Evolutionary conservation across 2,329 filamentous ascomycete genomes (phyloP).

Genomic region (Aspergillus novofumigatus): DNA sequence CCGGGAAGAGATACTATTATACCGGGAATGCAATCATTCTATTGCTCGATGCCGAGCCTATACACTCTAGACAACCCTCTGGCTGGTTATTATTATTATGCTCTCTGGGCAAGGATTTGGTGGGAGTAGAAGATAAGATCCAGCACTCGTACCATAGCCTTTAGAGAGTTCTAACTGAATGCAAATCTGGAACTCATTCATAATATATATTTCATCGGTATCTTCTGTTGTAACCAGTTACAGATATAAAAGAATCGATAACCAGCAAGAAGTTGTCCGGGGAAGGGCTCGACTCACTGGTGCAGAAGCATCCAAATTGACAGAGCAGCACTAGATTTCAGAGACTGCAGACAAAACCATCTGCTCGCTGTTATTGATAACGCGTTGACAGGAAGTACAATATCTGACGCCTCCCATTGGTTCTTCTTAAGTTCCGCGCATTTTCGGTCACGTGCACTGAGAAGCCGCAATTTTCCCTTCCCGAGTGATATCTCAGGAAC

Average conservation of each 20-base stretch:
- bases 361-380: not conserved
- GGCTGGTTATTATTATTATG: too few species aligned
- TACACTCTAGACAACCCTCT: too few species aligned
- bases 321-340: not conserved
- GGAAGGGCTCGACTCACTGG: not conserved
- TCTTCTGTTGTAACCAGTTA: not conserved
- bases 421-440: not conserved
- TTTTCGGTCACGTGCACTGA: constrained; percentile 11
- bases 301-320: not conserved
- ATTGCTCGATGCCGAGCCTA: too few species aligned
- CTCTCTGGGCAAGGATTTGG: too few species aligned
- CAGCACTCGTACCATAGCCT: too few species aligned
- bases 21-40: too few species aligned
- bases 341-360: not conserved
- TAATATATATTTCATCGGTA: not conserved
- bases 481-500: constrained; percentile 5
- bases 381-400: not conserved
- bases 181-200: not conserved
- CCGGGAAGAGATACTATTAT: too few species aligned
- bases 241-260: not conserved
- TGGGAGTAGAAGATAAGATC: too few species aligned
- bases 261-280: not conserved
- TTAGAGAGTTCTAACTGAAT: too few species aligned
- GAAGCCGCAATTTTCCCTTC: constrained; percentile 21
- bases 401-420: not conserved